phyloP scores from a whole-genome alignment of 2,329 filamentous ascomycete genomes.

The Claviceps lovelessii region DNA sequence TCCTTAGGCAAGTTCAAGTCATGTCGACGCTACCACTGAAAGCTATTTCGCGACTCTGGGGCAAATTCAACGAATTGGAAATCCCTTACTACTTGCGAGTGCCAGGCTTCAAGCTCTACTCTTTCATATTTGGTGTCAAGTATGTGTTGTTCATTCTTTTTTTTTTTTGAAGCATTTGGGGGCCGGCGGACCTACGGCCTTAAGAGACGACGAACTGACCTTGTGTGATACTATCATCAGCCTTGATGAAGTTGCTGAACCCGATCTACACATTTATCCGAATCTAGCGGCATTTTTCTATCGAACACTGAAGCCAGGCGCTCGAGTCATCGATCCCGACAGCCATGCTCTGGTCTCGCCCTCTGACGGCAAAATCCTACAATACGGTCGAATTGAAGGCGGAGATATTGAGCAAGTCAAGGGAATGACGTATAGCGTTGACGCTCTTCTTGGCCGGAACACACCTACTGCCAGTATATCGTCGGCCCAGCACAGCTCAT shows the following conservation, averaged over 20 bases:
- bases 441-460: constrained; percentile 69
- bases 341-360: constrained; percentile 71
- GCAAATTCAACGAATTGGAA: constrained; percentile 75
- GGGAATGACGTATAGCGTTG: constrained; percentile 92
- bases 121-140: constrained; percentile 82
- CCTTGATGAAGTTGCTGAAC: constrained; percentile 73
- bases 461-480: constrained; percentile 40
- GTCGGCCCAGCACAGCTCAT: constrained; percentile 9
- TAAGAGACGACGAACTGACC: constrained; percentile 10
- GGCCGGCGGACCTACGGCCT: constrained; percentile 3
- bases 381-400: constrained; percentile 82
- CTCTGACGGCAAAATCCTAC: constrained; percentile 77
- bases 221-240: constrained; percentile 23
- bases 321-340: constrained; percentile 69
- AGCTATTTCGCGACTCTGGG: constrained; percentile 79
- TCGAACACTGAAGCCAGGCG: constrained; percentile 78
- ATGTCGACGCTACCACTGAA: constrained; percentile 90
- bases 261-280: constrained; percentile 76
- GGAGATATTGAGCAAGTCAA: constrained; percentile 98
- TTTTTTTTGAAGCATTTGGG: constrained; percentile 9
- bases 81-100: constrained; percentile 79
- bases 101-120: constrained; percentile 83
- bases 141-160: constrained; percentile 18
- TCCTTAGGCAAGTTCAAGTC: constrained; percentile 64
- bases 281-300: constrained; percentile 98